Evolutionary conservation across 2,329 filamentous ascomycete species (phyloP).

Genomic region (Sarocladium kiliense): DNA sequence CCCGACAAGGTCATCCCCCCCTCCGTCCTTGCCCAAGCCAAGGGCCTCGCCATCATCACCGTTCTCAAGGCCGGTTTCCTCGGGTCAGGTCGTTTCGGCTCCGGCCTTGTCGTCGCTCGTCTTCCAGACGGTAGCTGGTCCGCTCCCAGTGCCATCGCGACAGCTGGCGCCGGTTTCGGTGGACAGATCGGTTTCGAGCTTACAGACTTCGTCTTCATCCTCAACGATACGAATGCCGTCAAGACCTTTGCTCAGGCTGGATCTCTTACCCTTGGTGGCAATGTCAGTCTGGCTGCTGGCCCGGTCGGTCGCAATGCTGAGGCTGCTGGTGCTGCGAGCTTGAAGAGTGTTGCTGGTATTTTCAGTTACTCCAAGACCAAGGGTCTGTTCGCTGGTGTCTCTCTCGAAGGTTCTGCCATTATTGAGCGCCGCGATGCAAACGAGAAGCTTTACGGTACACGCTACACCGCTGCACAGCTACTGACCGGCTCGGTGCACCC

Average conservation of each 20-base stretch:
- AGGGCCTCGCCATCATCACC: conserved; percentile 82
- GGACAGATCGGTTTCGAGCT: conserved; percentile 85
- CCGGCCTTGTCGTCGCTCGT: conserved; percentile 75
- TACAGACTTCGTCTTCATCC: conserved; percentile 95
- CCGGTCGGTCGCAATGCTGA: conserved; percentile 93
- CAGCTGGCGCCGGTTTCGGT: conserved; percentile 75
- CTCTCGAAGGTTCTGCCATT: conserved; percentile 85
- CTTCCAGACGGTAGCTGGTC: conserved; percentile 75
- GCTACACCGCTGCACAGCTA: conserved; percentile 75
- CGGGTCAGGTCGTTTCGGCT: conserved; percentile 75
- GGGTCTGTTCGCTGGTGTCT: conserved; percentile 92
- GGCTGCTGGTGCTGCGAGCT: conserved; percentile 86
- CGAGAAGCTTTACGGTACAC: conserved; percentile 86
- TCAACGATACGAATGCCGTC: conserved; percentile 86
- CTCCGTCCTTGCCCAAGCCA: conserved; percentile 81
- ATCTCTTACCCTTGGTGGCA: conserved; percentile 87
- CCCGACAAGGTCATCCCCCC: conserved; percentile 97
- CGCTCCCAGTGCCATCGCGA: conserved; percentile 75
- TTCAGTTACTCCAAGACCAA: conserved; percentile 99
- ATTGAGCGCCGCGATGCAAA: conserved; percentile 96
- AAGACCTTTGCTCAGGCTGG: conserved; percentile 91
- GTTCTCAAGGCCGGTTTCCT: conserved; percentile 85
- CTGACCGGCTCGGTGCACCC: conserved; percentile 72
- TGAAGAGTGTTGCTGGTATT: conserved; percentile 83
- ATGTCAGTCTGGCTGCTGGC: conserved; percentile 91